Base-by-base conservation (phyloP, 2,329 filamentous ascomycete genomes). In the Hypoxylon sp. region DNA sequence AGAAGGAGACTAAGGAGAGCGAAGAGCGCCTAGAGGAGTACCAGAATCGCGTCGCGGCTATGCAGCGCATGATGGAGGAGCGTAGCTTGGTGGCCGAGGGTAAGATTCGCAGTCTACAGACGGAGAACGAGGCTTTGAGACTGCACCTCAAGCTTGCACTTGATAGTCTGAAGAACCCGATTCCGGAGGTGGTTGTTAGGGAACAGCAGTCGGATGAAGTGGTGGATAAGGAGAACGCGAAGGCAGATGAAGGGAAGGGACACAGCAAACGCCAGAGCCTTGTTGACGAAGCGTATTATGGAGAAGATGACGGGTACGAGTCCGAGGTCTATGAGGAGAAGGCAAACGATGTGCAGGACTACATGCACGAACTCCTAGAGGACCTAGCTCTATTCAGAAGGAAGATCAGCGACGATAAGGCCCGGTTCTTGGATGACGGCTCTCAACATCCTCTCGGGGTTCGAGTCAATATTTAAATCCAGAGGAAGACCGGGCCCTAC, bases 61-160 rank as follows among this genome's bases (percentile, higher is more conserved):
- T 99, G 91, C 94, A 98, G 80, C 90, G 94, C 65, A 88, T 97
- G 80, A 98, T 98, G 94, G 94, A 98, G 79, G 96, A 99, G 82
- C 91, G 91, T 69, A 89, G 91, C 66, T 91, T 97, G 79, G 92
- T 98, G 13, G 91, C 92, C 30, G 95, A 98, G 77, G 93, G 92
- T 82, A 98, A 97, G 85, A 97, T 99, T 77, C 90, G 93, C 72
- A 93, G 91, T 70, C 82, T 99, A 59, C 91, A 92, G 79, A 94
- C 92, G 1, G 89, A 99, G 82, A 98, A 97, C 69, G 95, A 98
- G 76, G 92, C 94, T 0, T 81, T 98, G 74, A 87, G 94, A 68
- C 85, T 96, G 65, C 96, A 99, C 80, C 84, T 99, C 55, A 93
- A 93, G 74, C 87, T 99, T 56, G 95, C 94, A 0, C 85, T 98